Percentiles rank a stretch among this genome's conserved stretches.
phyloP scores from a whole-genome alignment of 108 stramenopile species.

The Nitzschia sp. region DNA sequence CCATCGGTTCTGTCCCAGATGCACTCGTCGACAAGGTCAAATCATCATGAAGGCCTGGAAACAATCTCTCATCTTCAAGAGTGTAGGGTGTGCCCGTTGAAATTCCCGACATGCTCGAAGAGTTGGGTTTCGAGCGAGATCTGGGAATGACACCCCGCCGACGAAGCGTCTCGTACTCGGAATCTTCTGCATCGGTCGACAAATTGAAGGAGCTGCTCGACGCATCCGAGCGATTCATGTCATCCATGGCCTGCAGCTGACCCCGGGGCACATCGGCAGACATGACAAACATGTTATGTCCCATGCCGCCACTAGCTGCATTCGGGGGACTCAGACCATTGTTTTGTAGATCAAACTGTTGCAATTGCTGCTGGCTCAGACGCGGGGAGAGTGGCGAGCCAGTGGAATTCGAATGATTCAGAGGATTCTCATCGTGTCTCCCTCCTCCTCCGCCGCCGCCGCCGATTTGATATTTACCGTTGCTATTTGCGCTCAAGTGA shows the following conservation, averaged over 20 bases:
- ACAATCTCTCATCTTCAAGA: conserved; percentile 51
- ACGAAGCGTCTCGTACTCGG: conserved; percentile 65
- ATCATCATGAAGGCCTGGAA: conserved; percentile 61
- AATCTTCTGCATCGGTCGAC: conserved; percentile 75
- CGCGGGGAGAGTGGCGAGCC: not conserved
- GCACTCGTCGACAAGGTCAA: conserved; percentile 35
- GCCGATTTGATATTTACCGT: not conserved
- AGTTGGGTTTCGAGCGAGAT: not conserved
- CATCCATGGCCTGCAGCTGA: conserved; percentile 18
- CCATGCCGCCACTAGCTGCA: not conserved
- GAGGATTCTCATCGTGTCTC: conserved; percentile 8
- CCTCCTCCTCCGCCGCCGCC: too few relatives aligned
- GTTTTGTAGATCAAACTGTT: conserved; percentile 9
- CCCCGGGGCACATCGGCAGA: conserved; percentile 21
- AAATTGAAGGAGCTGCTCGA: conserved; percentile 52
- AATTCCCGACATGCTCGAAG: conserved; percentile 12
- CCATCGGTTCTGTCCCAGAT: conserved; percentile 3
- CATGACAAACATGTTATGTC: conserved; percentile 27
- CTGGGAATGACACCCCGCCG: conserved; percentile 26
- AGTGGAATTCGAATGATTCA: not conserved
- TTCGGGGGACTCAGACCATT: not conserved
- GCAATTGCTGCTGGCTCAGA: conserved; percentile 13
- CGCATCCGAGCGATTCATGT: conserved; percentile 32
- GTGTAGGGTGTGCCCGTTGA: conserved; percentile 32
- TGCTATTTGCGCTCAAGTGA: not conserved